A percentile compares a stretch with the other conserved stretches of the same genome.
phyloP scores from a whole-genome alignment of 139 green algal genomes.

The Diplosphaera chodatii region DNA sequence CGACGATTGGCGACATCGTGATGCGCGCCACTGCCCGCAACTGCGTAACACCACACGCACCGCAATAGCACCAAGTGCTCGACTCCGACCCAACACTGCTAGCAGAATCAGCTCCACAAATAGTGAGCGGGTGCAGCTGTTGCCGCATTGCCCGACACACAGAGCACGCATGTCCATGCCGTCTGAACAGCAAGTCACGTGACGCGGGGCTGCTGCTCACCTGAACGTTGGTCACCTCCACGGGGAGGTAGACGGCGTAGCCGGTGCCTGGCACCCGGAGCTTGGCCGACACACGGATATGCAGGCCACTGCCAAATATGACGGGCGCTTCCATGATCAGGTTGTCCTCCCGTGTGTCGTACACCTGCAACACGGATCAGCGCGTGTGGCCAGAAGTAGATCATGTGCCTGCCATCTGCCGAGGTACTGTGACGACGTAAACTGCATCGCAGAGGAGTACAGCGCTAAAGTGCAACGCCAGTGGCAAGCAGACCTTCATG shows the following conservation, averaged over 20 bases:
- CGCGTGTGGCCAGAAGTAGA: no score
- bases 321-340: constrained; percentile 57
- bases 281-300: constrained; percentile 14
- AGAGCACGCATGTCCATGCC: no score
- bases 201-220: no score
- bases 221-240: constrained; percentile 31
- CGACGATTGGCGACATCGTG: constrained; percentile 56
- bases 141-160: no score
- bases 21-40: constrained; percentile 37
- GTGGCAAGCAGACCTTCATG: constrained; percentile 35
- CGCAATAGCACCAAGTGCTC: no score
- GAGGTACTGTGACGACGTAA: no score
- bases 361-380: constrained; percentile 11
- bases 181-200: no score
- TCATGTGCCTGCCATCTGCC: no score
- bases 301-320: constrained; percentile 43
- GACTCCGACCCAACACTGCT: no score
- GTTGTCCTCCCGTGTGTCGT: constrained; percentile 53
- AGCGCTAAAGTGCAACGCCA: not conserved
- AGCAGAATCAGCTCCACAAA: no score
- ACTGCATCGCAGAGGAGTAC: no score
- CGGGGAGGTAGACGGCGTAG: constrained; percentile 27
- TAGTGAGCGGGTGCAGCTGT: no score
- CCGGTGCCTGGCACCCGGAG: not conserved
- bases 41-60: constrained; percentile 25